Percentiles rank a stretch among this genome's conserved stretches.
Evolutionary conservation across 2,329 filamentous ascomycete species (phyloP).

Genomic region (Graphilbum sp.): DNA sequence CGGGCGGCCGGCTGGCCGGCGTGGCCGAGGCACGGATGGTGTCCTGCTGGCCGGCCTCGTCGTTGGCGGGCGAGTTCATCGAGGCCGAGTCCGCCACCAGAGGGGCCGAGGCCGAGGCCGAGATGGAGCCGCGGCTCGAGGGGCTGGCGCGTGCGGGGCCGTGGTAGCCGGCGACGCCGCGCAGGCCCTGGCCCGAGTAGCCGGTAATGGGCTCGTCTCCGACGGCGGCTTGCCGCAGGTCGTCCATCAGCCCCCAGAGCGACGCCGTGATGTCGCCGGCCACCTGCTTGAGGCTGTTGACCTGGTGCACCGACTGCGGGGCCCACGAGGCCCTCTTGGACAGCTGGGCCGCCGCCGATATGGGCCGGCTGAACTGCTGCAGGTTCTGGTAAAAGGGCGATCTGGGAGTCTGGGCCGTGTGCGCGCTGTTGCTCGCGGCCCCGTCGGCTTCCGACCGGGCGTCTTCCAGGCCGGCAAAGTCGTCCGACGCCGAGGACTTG

Average conservation of each 20-base stretch:
- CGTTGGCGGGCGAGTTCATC: background rate
- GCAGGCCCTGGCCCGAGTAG: constrained; percentile 10
- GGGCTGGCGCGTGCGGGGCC: constrained; percentile 5
- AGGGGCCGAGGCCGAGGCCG: too few relatives aligned
- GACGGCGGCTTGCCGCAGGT: constrained; percentile 86
- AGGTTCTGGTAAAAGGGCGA: constrained; percentile 14
- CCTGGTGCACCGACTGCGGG: constrained; percentile 29
- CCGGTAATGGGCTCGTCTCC: constrained; percentile 74
- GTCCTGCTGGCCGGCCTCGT: constrained; percentile 19
- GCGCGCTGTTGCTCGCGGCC: too few relatives aligned
- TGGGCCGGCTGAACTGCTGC: constrained; percentile 11
- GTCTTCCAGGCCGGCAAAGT: constrained; percentile 27
- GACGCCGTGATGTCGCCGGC: constrained; percentile 81
- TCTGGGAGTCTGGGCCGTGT: constrained; percentile 16
- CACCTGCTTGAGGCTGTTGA: constrained; percentile 51
- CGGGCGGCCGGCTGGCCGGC: constrained; percentile 21
- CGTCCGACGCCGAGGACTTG: constrained; percentile 21
- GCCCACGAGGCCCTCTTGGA: constrained; percentile 45
- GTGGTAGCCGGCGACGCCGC: constrained; percentile 18
- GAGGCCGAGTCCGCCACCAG: background rate
- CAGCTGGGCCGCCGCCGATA: constrained; percentile 19
- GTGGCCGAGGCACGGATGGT: constrained; percentile 27
- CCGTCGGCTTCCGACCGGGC: constrained; percentile 23
- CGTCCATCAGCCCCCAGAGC: constrained; percentile 87
- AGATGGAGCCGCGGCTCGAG: too few relatives aligned